These are phyloP conservation scores for Plenodomus biglobosus DNA, from an alignment of 2,329 filamentous ascomycete genomes.

Conservation along the genomic window DNA sequence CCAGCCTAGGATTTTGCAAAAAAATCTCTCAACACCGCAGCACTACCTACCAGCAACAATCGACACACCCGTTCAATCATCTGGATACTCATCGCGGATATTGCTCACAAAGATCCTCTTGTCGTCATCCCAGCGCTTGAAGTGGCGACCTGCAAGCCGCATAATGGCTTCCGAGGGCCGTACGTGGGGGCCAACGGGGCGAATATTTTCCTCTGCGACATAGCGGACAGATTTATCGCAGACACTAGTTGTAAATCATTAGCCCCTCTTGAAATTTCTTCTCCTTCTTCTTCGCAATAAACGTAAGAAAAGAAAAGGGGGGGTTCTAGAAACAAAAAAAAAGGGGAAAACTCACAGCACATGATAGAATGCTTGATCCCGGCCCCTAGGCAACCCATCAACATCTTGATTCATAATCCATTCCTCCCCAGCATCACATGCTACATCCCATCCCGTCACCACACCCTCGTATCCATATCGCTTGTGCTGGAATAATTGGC, in stretches of 20 bases:
- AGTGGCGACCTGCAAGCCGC: constrained; percentile 76
- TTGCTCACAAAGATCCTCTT: constrained; percentile 79
- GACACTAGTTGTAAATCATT: constrained; percentile 52
- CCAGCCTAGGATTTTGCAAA: too few species aligned
- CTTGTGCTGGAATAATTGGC: constrained; percentile 80
- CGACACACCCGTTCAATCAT: constrained; percentile 59
- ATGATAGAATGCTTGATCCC: constrained; percentile 77
- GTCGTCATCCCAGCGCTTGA: constrained; percentile 77
- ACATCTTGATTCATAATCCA: constrained; percentile 67
- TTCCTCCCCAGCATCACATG: constrained; percentile 60
- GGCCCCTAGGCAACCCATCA: constrained; percentile 59
- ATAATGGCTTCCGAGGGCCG: constrained; percentile 63
- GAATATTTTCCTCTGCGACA: constrained; percentile 79
- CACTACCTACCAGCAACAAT: too few species aligned
- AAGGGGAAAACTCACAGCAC: constrained; percentile 67
- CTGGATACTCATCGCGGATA: constrained; percentile 77
- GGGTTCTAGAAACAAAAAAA: constrained; percentile 1
- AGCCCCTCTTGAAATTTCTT: too few species aligned
- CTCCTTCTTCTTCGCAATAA: too few species aligned
- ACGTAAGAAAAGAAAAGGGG: neutral
- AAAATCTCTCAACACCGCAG: too few species aligned
- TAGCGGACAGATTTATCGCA: constrained; percentile 71
- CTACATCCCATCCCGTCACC: constrained; percentile 82
- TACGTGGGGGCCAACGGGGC: constrained; percentile 38
- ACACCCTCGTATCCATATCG: constrained; percentile 78